Base-by-base conservation (phyloP, 164 flowering plant species). In the Aristolochia californica region DNA sequence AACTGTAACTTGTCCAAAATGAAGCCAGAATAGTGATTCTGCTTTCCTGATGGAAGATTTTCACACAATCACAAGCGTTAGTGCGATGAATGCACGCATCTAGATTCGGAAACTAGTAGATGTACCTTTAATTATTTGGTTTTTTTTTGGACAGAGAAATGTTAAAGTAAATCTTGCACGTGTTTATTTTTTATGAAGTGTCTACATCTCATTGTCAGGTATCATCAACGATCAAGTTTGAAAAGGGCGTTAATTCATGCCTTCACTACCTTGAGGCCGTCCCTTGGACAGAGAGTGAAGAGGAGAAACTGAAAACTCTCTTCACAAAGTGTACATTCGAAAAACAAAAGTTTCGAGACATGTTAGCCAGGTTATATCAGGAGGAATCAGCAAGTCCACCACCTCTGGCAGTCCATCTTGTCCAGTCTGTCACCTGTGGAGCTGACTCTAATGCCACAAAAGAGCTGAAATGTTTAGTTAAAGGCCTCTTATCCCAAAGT, bases 251-350 rank as follows among this genome's bases (percentile, higher is more conserved):
- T 60, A 62, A 62, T 20, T 75, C 82, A 28, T 91, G 98, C 71
- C 74, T 91, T 60, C 77, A 77, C 53, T 91, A 87, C 71, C 78
- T 87, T 9, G 96, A 87, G 62, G 98, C 96, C 63, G 91, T 91
- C 60, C 96, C 98, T 58, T 91, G 96, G 96, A 78, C 77, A 18
- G 98, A 87, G 69, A 83, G 78, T 62, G 98, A 91, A 72, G 96
- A 91, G 70, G 91, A 88, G 65, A 87, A 83, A 69, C 74, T 91
- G 47, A 83, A 83, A 65, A 74, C 54, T 55, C 67, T 87, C 14
- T 80, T 85, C 62, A 53, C 71, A 24, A 80, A 71, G 68, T 66
- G 71, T 45, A 77, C 73, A 52, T 79, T 87, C 68, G 87, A 84
- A 50, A 81, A 73, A 56, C 59, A 73, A 8, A 72, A 76, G n/a